A percentile compares a stretch with the other conserved stretches of the same genome.
Conservation (phyloP, 2,329 filamentous ascomycete species). For the Tricladium varicosporioides region DNA sequence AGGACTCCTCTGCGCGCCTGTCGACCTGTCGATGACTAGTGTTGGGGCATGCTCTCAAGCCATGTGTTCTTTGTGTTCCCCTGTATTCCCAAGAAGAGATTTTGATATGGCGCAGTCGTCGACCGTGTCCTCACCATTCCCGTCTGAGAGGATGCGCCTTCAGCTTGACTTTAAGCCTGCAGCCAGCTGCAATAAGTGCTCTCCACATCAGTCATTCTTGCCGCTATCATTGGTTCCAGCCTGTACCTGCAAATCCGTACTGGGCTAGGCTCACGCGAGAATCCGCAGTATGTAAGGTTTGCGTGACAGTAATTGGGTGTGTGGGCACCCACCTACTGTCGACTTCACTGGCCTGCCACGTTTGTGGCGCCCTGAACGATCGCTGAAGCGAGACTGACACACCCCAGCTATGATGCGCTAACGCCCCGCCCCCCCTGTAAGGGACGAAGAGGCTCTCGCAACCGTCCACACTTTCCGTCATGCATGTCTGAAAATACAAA, state of each 20-base stretch:
- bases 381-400: slow-evolving; percentile 17
- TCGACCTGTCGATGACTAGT: not conserved
- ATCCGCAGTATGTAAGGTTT: too few relatives aligned
- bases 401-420: not conserved
- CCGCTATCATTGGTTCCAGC: too few relatives aligned
- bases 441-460: slow-evolving; percentile 19
- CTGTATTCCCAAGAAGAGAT: not conserved
- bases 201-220: too few relatives aligned
- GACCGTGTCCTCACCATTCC: not conserved
- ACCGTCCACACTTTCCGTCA: slow-evolving; percentile 18
- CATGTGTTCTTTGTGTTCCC: not conserved
- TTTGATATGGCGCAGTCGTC: slow-evolving; percentile 5
- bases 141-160: not conserved
- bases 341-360: not conserved
- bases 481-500: slow-evolving; percentile 13
- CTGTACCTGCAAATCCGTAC: too few relatives aligned
- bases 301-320: too few relatives aligned
- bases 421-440: slow-evolving; percentile 1
- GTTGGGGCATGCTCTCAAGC: not conserved
- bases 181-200: not conserved
- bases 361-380: slow-evolving; percentile 8
- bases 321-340: too few relatives aligned
- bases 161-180: not conserved
- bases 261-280: too few relatives aligned
- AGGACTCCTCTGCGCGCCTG: not conserved